phyloP scores from a whole-genome alignment of 2,329 filamentous ascomycete genomes.

The Arachnomyces sp. region DNA sequence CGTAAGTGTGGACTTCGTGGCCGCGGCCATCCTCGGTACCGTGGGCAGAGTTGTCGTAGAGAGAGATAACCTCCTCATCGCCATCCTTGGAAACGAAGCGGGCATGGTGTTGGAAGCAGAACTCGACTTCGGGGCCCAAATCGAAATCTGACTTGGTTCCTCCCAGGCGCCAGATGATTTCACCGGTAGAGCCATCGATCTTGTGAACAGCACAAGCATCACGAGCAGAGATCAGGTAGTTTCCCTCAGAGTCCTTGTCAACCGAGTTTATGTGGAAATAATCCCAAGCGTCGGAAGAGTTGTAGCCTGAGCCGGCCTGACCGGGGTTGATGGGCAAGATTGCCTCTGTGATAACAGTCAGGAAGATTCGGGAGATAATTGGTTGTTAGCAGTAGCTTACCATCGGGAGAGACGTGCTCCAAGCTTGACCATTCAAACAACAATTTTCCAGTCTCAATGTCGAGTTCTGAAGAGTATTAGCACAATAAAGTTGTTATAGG shows the following conservation, averaged over 20 bases:
- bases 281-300: conserved; percentile 34
- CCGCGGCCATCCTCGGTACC: conserved; percentile 35
- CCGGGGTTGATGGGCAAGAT: conserved; percentile 41
- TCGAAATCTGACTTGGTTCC: conserved; percentile 39
- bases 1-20: conserved; percentile 28
- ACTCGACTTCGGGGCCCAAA: conserved; percentile 36
- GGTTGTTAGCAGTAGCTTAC: conserved; percentile 34
- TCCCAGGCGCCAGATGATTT: conserved; percentile 42
- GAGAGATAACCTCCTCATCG: conserved; percentile 42
- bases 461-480: conserved; percentile 21
- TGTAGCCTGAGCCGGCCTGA: conserved; percentile 32
- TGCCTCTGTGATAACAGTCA: conserved; percentile 28
- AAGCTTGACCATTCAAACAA: conserved; percentile 53
- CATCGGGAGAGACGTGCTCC: conserved; percentile 46
- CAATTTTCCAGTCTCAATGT: conserved; percentile 47
- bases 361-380: background rate
- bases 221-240: conserved; percentile 43
- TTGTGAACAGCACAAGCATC: conserved; percentile 42
- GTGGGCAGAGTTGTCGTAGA: conserved; percentile 49
- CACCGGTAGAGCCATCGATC: conserved; percentile 37
- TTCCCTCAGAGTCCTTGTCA: conserved; percentile 31
- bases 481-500: background rate
- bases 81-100: conserved; percentile 39
- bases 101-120: conserved; percentile 45
- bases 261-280: conserved; percentile 32